phyloP scores from a whole-genome alignment of 768 basidiomycete genomes.

The Steccherinum ochraceum region DNA sequence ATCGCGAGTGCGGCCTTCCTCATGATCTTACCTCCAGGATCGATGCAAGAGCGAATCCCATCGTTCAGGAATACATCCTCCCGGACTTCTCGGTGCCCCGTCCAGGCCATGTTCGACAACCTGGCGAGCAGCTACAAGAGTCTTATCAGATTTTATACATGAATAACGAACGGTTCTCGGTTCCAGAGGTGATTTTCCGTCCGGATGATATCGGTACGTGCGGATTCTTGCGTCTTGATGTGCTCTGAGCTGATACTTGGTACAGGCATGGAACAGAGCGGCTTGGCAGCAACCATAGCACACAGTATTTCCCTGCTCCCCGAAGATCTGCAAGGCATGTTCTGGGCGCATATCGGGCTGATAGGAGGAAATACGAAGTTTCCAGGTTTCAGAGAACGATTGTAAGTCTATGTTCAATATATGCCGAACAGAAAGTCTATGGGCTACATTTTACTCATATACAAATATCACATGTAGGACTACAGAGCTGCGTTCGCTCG shows the following conservation, averaged over 20 bases:
- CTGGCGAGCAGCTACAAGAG: slow-evolving; percentile 47
- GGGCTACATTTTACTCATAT: background rate
- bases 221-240: slow-evolving; percentile 9
- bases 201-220: slow-evolving; percentile 82
- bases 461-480: slow-evolving; percentile 36
- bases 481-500: slow-evolving; percentile 69
- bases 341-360: slow-evolving; percentile 90
- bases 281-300: slow-evolving; percentile 71
- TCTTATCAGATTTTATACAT: slow-evolving; percentile 71
- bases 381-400: slow-evolving; percentile 62
- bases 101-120: slow-evolving; percentile 47
- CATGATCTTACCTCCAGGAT: too few species aligned
- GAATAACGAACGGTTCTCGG: slow-evolving; percentile 87
- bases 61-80: slow-evolving; percentile 85
- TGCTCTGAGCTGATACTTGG: too few species aligned
- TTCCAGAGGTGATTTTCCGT: slow-evolving; percentile 89
- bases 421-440: background rate
- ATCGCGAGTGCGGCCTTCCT: background rate
- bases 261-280: slow-evolving; percentile 73
- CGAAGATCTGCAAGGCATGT: slow-evolving; percentile 82
- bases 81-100: slow-evolving; percentile 77
- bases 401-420: slow-evolving; percentile 47
- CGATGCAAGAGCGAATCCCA: slow-evolving; percentile 30
- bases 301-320: slow-evolving; percentile 72
- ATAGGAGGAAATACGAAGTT: slow-evolving; percentile 81